phyloP scores from a whole-genome alignment of 768 basidiomycete genomes.

The Rubroboletus pulcherrimus region DNA sequence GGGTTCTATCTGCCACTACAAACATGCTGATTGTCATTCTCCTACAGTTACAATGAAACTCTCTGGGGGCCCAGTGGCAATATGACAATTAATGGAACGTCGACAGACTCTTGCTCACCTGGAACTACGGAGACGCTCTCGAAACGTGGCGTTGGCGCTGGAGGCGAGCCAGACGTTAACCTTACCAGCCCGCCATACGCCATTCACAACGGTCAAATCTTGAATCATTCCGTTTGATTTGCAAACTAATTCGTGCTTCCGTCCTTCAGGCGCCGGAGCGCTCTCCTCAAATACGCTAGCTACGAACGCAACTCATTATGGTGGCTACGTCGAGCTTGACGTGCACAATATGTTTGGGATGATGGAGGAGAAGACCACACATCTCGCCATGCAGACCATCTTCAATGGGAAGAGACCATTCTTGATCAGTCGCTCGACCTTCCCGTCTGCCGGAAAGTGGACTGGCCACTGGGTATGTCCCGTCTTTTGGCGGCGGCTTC shows the following conservation, averaged over 20 bases:
- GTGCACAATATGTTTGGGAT: constrained; percentile 69
- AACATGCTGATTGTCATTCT: background rate
- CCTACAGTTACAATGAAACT: constrained; percentile 53
- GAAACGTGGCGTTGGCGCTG: constrained; percentile 50
- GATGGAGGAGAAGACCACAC: constrained; percentile 67
- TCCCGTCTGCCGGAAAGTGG: constrained; percentile 66
- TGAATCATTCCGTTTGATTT: background rate
- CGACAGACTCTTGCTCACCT: constrained; percentile 43
- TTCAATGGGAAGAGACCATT: constrained; percentile 63
- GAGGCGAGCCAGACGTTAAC: constrained; percentile 43
- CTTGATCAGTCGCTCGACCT: constrained; percentile 66
- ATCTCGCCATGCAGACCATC: constrained; percentile 52
- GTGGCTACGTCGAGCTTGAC: constrained; percentile 61
- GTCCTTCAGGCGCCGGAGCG: constrained; percentile 41
- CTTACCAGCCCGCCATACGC: constrained; percentile 61
- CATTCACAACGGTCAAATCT: constrained; percentile 61
- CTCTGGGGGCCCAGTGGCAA: constrained; percentile 70
- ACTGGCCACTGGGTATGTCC: constrained; percentile 62
- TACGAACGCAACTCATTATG: constrained; percentile 67
- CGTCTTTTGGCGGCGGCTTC: background rate
- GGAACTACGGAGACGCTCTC: constrained; percentile 17
- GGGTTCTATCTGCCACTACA: background rate
- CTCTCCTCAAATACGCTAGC: constrained; percentile 57
- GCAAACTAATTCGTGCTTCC: background rate
- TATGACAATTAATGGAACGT: constrained; percentile 63